Conservation (phyloP, 768 basidiomycete species). For the Scleroderma citrinum region DNA sequence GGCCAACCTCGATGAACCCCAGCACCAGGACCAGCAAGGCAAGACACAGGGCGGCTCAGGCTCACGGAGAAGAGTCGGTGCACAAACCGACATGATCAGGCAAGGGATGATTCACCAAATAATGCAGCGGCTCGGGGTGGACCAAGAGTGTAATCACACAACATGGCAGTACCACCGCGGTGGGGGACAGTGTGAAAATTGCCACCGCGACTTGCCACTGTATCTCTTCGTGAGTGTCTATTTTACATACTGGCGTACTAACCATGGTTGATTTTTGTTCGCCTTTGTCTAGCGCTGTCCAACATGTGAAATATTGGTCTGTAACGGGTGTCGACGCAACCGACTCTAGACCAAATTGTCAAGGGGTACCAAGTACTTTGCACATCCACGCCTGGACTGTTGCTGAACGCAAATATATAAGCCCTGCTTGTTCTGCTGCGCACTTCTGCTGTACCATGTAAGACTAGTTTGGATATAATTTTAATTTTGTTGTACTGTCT, state of each 20-base stretch:
- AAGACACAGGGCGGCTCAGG: not conserved
- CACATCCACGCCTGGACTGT: too few species aligned
- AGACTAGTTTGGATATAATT: too few species aligned
- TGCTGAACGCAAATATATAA: too few species aligned
- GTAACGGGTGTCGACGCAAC: conserved; percentile 34
- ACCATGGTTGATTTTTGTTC: not conserved
- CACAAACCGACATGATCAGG: conserved; percentile 3
- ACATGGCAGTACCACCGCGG: conserved; percentile 41
- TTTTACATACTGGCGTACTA: not conserved
- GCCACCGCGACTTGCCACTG: conserved; percentile 31
- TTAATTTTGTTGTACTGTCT: too few species aligned
- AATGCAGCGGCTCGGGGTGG: conserved; percentile 37
- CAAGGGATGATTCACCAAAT: conserved; percentile 23
- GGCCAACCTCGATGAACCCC: not conserved
- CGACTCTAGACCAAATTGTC: conserved; percentile 23
- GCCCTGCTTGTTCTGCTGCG: too few species aligned
- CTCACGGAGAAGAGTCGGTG: not conserved
- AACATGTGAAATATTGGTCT: conserved; percentile 29
- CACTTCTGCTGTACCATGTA: too few species aligned
- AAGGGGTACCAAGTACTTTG: too few species aligned
- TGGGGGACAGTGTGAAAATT: conserved; percentile 46
- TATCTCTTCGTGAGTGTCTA: conserved; percentile 45
- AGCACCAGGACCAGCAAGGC: conserved; percentile 2
- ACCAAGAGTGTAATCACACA: conserved; percentile 48
- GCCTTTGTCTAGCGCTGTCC: conserved; percentile 23